Percentiles rank a stretch among this genome's conserved stretches.
phyloP scores from a whole-genome alignment of 1,139 yeast species.

The Wickerhamomyces sp. region DNA sequence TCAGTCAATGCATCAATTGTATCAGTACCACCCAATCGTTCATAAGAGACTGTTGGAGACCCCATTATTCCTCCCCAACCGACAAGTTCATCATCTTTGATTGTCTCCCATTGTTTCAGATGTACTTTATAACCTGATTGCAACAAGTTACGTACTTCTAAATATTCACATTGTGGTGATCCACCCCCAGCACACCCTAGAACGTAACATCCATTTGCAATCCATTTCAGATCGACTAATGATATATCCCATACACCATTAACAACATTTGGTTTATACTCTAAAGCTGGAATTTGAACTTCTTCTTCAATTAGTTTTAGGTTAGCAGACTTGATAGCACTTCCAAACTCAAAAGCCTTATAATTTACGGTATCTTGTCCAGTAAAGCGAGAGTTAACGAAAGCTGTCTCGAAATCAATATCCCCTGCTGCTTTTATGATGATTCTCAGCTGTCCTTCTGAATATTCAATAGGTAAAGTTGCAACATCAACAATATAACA shows the following conservation, averaged over 20 bases:
- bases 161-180: constrained; percentile 33
- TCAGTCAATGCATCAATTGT: constrained; percentile 25
- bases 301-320: neutral
- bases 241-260: constrained; percentile 36
- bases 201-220: constrained; percentile 37
- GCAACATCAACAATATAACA: constrained; percentile 27
- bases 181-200: constrained; percentile 47
- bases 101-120: constrained; percentile 32
- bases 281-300: neutral
- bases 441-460: constrained; percentile 27
- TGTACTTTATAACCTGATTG: constrained; percentile 29
- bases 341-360: constrained; percentile 14
- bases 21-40: constrained; percentile 34
- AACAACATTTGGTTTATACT: constrained; percentile 29
- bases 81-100: constrained; percentile 17
- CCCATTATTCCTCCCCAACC: constrained; percentile 24
- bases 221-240: constrained; percentile 34
- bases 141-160: constrained; percentile 31
- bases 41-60: constrained; percentile 39
- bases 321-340: constrained; percentile 13
- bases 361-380: no score
- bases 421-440: constrained; percentile 34
- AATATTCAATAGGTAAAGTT: constrained; percentile 35
- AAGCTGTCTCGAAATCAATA: constrained; percentile 27
- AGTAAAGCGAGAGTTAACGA: no score